Percentiles rank a stretch among this genome's conserved stretches.
phyloP scores from a whole-genome alignment of 2,329 filamentous ascomycete genomes.

The Thelonectria olida region DNA sequence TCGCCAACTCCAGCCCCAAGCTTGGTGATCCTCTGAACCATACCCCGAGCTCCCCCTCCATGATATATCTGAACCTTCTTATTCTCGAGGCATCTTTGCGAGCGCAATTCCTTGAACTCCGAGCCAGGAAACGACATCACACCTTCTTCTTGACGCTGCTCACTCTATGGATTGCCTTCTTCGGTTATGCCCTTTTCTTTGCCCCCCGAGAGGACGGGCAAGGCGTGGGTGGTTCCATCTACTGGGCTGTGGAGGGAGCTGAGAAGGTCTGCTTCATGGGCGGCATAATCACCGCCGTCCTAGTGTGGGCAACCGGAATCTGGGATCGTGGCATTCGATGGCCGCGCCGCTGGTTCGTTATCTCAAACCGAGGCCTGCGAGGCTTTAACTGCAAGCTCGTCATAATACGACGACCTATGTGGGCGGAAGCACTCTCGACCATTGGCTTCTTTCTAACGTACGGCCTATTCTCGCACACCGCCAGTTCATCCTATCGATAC shows the following conservation, averaged over 20 bases:
- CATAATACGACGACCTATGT: slow-evolving; percentile 83
- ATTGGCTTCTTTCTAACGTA: slow-evolving; percentile 82
- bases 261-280: slow-evolving; percentile 94
- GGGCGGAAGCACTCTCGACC: slow-evolving; percentile 78
- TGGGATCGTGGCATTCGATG: slow-evolving; percentile 96
- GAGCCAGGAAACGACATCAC: slow-evolving; percentile 88
- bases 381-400: slow-evolving; percentile 98
- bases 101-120: slow-evolving; percentile 90
- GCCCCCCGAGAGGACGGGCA: slow-evolving; percentile 95
- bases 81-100: slow-evolving; percentile 95
- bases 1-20: slow-evolving; percentile 55
- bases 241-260: slow-evolving; percentile 92
- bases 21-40: slow-evolving; percentile 77
- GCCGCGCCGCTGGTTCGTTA: slow-evolving; percentile 89
- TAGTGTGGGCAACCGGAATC: slow-evolving; percentile 95
- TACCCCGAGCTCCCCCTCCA: slow-evolving; percentile 88
- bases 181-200: slow-evolving; percentile 90
- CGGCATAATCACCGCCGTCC: slow-evolving; percentile 83
- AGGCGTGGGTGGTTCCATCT: slow-evolving; percentile 91
- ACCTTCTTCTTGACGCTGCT: slow-evolving; percentile 90
- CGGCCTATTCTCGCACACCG: slow-evolving; percentile 73
- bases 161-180: slow-evolving; percentile 81
- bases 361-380: slow-evolving; percentile 88
- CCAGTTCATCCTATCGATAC: slow-evolving; percentile 77
- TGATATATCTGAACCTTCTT: slow-evolving; percentile 97